Percentiles rank a stretch among this genome's conserved stretches.
Evolutionary conservation across 2,329 filamentous ascomycete genomes (phyloP).

Genomic region (Falciphora oryzae): DNA sequence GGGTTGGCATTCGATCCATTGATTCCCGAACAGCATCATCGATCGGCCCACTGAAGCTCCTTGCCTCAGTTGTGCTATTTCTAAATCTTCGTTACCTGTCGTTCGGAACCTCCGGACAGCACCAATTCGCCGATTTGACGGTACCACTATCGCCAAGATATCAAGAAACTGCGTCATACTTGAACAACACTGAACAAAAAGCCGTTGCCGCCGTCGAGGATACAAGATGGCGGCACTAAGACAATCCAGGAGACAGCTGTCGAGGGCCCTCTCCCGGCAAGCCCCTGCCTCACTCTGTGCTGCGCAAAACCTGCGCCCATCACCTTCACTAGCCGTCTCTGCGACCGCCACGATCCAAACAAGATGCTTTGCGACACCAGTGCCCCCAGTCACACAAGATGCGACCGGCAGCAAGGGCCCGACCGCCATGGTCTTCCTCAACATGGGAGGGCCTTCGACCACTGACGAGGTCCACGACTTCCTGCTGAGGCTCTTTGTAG

Average conservation of each 20-base stretch:
- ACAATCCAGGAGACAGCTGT: slow-evolving; percentile 32
- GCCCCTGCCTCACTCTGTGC: slow-evolving; percentile 19
- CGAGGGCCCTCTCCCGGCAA: slow-evolving; percentile 22
- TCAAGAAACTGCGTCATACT: too few species aligned
- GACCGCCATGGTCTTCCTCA: slow-evolving; percentile 97
- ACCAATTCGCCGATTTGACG: background rate
- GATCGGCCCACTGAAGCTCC: slow-evolving; percentile 1
- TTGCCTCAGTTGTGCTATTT: background rate
- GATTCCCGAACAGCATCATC: background rate
- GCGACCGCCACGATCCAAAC: slow-evolving; percentile 10
- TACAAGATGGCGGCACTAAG: slow-evolving; percentile 32
- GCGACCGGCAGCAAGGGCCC: slow-evolving; percentile 65
- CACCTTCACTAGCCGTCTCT: background rate
- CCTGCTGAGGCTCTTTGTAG: slow-evolving; percentile 83
- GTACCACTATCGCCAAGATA: background rate
- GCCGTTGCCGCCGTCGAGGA: background rate
- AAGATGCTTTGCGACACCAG: slow-evolving; percentile 52
- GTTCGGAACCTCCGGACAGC: background rate
- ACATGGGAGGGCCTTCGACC: slow-evolving; percentile 94
- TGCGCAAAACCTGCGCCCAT: slow-evolving; percentile 21
- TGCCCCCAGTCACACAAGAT: slow-evolving; percentile 76
- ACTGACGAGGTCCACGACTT: slow-evolving; percentile 85
- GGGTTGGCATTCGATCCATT: background rate
- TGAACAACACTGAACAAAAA: background rate
- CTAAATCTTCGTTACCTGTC: background rate